These are phyloP conservation scores for Plasmodium billcollinsi DNA, from an alignment of 169 alveolate species.

Conservation along the genomic window DNA sequence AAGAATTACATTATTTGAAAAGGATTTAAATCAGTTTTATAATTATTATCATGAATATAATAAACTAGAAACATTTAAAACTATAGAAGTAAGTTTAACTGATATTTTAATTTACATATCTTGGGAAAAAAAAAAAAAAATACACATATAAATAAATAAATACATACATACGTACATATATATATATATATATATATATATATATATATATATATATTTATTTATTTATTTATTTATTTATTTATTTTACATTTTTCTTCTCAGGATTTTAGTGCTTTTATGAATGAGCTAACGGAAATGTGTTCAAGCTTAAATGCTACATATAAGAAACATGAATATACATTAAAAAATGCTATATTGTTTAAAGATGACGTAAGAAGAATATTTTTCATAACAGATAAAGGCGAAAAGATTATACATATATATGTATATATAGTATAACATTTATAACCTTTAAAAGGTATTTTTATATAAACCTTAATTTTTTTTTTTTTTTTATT, in stretches of 20 bases:
- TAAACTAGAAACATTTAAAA: conserved; percentile 42
- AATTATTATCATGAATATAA: conserved; percentile 59
- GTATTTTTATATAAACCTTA: background rate
- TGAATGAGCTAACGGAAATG: conserved; percentile 27
- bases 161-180: background rate
- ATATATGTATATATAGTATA: background rate
- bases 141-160: background rate
- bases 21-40: conserved; percentile 42
- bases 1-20: conserved; percentile 29
- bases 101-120: background rate
- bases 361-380: conserved; percentile 59
- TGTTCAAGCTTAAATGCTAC: conserved; percentile 12
- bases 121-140: background rate
- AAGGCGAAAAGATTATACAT: background rate
- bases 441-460: no score
- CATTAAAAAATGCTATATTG: conserved; percentile 41
- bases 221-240: background rate
- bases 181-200: background rate
- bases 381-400: background rate
- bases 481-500: background rate
- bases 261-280: conserved; percentile 34
- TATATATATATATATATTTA: conserved; percentile 9
- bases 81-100: conserved; percentile 49
- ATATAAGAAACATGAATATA: conserved; percentile 28
- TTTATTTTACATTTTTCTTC: background rate